Evolutionary conservation across 1,284 basidiomycete species (phyloP).

Genomic region (Puccinia horiana): DNA sequence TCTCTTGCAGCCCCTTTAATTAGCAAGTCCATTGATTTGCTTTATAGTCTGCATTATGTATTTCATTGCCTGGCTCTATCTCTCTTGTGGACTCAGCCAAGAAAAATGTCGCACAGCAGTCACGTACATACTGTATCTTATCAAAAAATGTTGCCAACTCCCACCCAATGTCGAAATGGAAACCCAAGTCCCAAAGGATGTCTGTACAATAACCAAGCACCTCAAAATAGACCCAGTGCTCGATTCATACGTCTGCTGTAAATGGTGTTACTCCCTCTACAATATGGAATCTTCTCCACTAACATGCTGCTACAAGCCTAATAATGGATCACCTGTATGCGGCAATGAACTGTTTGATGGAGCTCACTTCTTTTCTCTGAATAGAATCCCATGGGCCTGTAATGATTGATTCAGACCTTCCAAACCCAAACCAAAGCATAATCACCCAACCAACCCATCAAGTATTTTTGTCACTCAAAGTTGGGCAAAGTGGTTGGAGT

Average conservation of each 20-base stretch:
- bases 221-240: not conserved
- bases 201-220: slow-evolving; percentile 16
- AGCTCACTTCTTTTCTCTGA: not conserved
- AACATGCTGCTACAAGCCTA: not conserved
- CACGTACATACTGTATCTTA: not conserved
- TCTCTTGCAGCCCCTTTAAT: not conserved
- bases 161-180: not conserved
- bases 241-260: slow-evolving; percentile 24
- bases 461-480: slow-evolving; percentile 7
- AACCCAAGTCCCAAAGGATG: slow-evolving; percentile 7
- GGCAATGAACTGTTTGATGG: not conserved
- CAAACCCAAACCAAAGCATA: not conserved
- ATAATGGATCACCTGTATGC: not conserved
- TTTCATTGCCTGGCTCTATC: slow-evolving; percentile 34
- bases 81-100: slow-evolving; percentile 22
- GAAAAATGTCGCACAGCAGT: slow-evolving; percentile 12
- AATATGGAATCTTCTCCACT: not conserved
- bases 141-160: slow-evolving; percentile 30
- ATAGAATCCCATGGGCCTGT: not conserved
- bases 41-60: slow-evolving; percentile 13
- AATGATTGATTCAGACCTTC: not conserved
- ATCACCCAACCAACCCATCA: slow-evolving; percentile 8
- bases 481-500: not conserved
- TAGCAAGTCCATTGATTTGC: not conserved
- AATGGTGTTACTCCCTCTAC: slow-evolving; percentile 34